A percentile compares a stretch with the other conserved stretches of the same genome.
Evolutionary conservation across 768 basidiomycete genomes (phyloP).

Genomic region (Leccinum variicolor): DNA sequence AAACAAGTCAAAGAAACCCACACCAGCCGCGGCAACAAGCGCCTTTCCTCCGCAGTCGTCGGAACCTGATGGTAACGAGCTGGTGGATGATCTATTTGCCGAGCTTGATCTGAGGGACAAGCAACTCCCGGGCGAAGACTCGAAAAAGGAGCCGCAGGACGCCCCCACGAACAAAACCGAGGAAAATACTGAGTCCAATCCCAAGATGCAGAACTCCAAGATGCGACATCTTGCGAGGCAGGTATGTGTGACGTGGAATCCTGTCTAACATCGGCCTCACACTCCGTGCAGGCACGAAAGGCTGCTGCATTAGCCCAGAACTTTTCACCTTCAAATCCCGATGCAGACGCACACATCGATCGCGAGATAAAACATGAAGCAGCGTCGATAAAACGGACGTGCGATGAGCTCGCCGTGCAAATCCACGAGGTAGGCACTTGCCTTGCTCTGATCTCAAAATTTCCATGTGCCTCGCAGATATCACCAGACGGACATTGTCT

Average conservation of each 20-base stretch:
- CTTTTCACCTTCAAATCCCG: constrained; percentile 50
- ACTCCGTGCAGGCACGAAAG: constrained; percentile 57
- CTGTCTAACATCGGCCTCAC: background rate
- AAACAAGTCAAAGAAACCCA: constrained; percentile 51
- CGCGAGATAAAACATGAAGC: constrained; percentile 69
- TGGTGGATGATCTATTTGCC: constrained; percentile 73
- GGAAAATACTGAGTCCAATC: constrained; percentile 16
- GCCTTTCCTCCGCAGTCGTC: constrained; percentile 27
- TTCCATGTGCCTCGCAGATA: constrained; percentile 52
- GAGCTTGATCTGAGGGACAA: constrained; percentile 68
- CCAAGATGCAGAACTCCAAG: constrained; percentile 55
- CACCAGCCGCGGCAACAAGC: constrained; percentile 25
- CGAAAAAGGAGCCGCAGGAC: constrained; percentile 42
- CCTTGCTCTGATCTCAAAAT: background rate
- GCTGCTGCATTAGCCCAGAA: constrained; percentile 60
- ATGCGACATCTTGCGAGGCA: constrained; percentile 67
- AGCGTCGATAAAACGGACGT: constrained; percentile 56
- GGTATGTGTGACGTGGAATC: constrained; percentile 38
- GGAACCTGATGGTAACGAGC: constrained; percentile 42
- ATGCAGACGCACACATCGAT: constrained; percentile 55
- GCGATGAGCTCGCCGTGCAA: constrained; percentile 61
- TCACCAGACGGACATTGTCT: constrained; percentile 96
- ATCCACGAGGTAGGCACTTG: constrained; percentile 55
- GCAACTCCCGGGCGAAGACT: constrained; percentile 41
- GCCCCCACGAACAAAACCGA: constrained; percentile 27